A percentile compares a stretch with the other conserved stretches of the same genome.
Conservation (phyloP, 129 eudicot species). For the Flaveria brownii region DNA sequence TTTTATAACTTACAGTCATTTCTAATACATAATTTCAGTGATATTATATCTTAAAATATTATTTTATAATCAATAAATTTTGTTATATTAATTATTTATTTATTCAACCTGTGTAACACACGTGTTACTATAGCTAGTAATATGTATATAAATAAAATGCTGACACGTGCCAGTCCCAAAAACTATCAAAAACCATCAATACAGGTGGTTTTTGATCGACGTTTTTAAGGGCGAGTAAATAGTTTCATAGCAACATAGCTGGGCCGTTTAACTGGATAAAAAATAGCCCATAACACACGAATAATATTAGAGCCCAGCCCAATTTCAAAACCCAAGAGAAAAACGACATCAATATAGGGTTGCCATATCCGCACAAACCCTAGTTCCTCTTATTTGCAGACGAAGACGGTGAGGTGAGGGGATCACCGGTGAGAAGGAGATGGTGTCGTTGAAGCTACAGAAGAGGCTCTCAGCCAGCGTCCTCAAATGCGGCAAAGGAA, state of each 20-base stretch:
- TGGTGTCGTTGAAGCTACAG: conserved; percentile 65
- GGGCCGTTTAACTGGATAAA: not conserved
- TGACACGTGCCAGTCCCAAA: too few relatives aligned
- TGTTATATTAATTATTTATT: too few relatives aligned
- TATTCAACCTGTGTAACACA: too few relatives aligned
- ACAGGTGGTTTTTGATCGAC: too few relatives aligned
- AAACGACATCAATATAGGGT: conserved; percentile 26
- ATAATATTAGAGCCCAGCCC: conserved; percentile 21
- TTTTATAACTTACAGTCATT: too few relatives aligned
- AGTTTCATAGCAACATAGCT: not conserved
- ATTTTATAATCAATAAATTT: too few relatives aligned
- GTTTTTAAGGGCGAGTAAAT: too few relatives aligned
- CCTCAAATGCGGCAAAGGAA: conserved; percentile 60
- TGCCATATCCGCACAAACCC: not conserved
- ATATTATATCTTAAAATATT: too few relatives aligned
- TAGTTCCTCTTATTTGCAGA: conserved; percentile 30
- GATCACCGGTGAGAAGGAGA: conserved; percentile 23
- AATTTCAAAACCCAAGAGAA: conserved; percentile 14
- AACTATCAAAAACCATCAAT: too few relatives aligned
- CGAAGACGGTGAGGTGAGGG: conserved; percentile 3
- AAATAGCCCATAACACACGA: not conserved
- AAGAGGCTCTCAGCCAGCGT: conserved; percentile 67
- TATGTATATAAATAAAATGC: too few relatives aligned
- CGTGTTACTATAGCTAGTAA: too few relatives aligned
- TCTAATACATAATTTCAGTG: too few relatives aligned